Conservation (phyloP, 805 yeast species). For the Candida orba region DNA sequence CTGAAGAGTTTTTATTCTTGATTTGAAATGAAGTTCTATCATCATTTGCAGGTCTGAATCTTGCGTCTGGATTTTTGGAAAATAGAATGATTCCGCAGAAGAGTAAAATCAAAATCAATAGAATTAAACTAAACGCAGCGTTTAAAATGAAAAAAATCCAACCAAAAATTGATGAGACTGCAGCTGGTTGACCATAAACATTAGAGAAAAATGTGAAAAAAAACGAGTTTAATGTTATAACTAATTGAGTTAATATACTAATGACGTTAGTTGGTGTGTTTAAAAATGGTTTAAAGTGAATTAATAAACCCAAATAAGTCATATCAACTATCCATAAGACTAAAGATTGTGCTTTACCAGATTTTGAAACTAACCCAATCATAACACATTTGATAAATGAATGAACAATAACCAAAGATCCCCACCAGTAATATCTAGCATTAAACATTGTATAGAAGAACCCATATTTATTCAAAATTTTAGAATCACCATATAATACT, state of each 20-base stretch:
- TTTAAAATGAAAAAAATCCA: conserved; percentile 83
- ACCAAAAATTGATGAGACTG: conserved; percentile 82
- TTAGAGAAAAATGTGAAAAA: conserved; percentile 82
- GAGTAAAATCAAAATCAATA: conserved; percentile 63
- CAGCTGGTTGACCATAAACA: conserved; percentile 71
- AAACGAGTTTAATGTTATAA: conserved; percentile 72
- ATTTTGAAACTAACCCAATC: conserved; percentile 69
- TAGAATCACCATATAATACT: conserved; percentile 69
- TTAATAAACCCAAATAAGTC: conserved; percentile 56
- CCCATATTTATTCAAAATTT: conserved; percentile 71
- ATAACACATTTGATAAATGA: conserved; percentile 61
- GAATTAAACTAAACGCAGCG: conserved; percentile 77
- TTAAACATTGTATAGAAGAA: conserved; percentile 85
- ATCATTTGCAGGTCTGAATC: conserved; percentile 83
- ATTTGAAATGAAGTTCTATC: conserved; percentile 87
- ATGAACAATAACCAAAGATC: conserved; percentile 54
- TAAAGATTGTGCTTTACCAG: conserved; percentile 78
- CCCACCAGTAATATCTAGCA: conserved; percentile 81
- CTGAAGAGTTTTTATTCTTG: conserved; percentile 18
- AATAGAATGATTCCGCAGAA: conserved; percentile 55
- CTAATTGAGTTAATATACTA: conserved; percentile 65
- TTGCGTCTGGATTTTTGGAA: conserved; percentile 82
- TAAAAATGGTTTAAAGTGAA: conserved; percentile 65
- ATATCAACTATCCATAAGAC: conserved; percentile 72
- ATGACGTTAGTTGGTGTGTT: conserved; percentile 77